A percentile compares a stretch with the other conserved stretches of the same genome.
Conservation (phyloP, 2,329 filamentous ascomycete genomes). For the Colletotrichum musae region DNA sequence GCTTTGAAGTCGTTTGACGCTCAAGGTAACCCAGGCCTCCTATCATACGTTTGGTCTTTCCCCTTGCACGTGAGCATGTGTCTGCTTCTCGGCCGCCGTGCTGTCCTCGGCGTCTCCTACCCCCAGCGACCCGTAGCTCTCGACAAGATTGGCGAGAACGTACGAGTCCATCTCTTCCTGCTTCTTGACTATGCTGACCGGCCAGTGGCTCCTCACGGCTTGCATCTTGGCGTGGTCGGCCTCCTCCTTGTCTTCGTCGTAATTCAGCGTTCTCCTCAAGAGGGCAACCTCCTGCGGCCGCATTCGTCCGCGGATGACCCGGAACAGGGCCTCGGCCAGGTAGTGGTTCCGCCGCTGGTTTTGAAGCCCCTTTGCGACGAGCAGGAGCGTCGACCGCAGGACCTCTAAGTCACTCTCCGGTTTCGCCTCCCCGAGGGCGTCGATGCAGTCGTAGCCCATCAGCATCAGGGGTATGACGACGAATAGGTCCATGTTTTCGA, state of each 20-base stretch:
- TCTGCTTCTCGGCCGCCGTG: too few relatives aligned
- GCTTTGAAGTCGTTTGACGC: too few relatives aligned
- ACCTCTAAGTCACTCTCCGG: slow-evolving; percentile 37
- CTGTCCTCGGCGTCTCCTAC: neutral
- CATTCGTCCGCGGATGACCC: slow-evolving; percentile 53
- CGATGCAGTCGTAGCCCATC: slow-evolving; percentile 46
- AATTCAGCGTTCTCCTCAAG: slow-evolving; percentile 26
- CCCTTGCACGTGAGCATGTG: too few relatives aligned
- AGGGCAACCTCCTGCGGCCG: slow-evolving; percentile 45
- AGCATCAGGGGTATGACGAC: slow-evolving; percentile 52
- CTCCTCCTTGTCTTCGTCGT: slow-evolving; percentile 43
- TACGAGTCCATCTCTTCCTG: slow-evolving; percentile 46
- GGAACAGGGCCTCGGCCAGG: slow-evolving; percentile 51
- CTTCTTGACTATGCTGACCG: slow-evolving; percentile 48
- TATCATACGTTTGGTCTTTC: too few relatives aligned
- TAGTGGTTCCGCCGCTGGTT: slow-evolving; percentile 53
- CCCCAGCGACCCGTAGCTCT: slow-evolving; percentile 22
- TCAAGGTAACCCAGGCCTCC: too few relatives aligned
- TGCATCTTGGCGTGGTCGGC: slow-evolving; percentile 43
- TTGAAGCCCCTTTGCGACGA: slow-evolving; percentile 51
- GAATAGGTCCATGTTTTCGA: slow-evolving; percentile 44
- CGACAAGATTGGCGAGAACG: slow-evolving; percentile 45
- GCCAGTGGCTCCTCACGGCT: slow-evolving; percentile 49
- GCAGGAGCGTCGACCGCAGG: slow-evolving; percentile 52
- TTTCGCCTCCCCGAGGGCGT: slow-evolving; percentile 44